Percentiles rank a stretch among this genome's conserved stretches.
Conservation (phyloP, 805 yeast genomes). For the Lachancea lanzarotensis region DNA sequence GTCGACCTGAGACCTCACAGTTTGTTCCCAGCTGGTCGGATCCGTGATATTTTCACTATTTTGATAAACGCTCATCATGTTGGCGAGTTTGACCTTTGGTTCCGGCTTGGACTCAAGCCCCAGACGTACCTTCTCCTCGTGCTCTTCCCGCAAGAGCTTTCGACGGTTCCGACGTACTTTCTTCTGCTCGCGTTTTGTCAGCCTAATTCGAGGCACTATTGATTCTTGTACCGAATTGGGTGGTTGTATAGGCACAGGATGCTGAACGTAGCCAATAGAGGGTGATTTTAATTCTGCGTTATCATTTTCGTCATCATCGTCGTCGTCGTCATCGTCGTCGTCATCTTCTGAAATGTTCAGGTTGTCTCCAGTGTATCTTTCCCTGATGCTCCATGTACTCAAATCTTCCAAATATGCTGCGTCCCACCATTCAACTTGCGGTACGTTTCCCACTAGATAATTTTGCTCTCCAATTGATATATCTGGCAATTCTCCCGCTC, state of each 20-base stretch:
- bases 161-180: conserved; percentile 67
- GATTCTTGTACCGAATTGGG: conserved; percentile 35
- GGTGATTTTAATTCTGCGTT: conserved; percentile 31
- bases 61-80: conserved; percentile 71
- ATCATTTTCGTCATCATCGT: conserved; percentile 21
- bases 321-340: conserved; percentile 15
- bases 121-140: conserved; percentile 67
- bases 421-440: conserved; percentile 89
- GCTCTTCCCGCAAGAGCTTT: conserved; percentile 53
- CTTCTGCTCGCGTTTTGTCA: conserved; percentile 74
- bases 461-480: conserved; percentile 46
- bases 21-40: conserved; percentile 78
- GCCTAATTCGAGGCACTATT: conserved; percentile 41
- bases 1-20: conserved; percentile 62
- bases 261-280: conserved; percentile 69
- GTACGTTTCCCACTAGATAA: conserved; percentile 39
- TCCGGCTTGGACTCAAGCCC: conserved; percentile 86
- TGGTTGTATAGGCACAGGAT: conserved; percentile 62
- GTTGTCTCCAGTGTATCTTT: conserved; percentile 24
- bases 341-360: conserved; percentile 29
- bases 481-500: conserved; percentile 44
- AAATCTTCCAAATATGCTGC: conserved; percentile 40
- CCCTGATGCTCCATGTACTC: conserved; percentile 33
- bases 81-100: conserved; percentile 79
- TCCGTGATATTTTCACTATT: conserved; percentile 82